Conservation (phyloP, 768 basidiomycete genomes). For the Psilocybe azurescens region DNA sequence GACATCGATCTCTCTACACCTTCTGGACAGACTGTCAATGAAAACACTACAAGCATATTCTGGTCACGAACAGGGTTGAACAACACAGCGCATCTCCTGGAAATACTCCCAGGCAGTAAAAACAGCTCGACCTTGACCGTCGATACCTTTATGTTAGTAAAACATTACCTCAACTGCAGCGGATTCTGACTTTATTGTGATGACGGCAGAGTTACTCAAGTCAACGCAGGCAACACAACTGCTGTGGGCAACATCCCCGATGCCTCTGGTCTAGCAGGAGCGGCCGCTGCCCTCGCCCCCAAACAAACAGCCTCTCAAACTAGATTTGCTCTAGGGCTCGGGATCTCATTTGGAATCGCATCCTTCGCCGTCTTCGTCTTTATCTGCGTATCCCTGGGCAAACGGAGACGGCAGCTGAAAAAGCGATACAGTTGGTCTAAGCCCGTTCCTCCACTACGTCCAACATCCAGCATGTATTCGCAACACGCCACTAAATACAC, state of each 20-base stretch:
- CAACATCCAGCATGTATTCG: constrained; percentile 1
- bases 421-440: constrained; percentile 12
- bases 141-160: constrained; percentile 27
- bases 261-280: neutral
- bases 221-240: constrained; percentile 2
- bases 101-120: constrained; percentile 21
- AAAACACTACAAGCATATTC: constrained; percentile 18
- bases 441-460: constrained; percentile 6
- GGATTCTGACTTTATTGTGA: neutral
- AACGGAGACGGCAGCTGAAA: constrained; percentile 10
- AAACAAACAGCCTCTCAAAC: constrained; percentile 7
- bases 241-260: neutral
- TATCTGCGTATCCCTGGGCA: constrained; percentile 13
- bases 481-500: neutral
- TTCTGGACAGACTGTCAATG: constrained; percentile 8
- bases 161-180: neutral
- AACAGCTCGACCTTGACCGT: constrained; percentile 22
- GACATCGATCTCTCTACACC: constrained; percentile 19
- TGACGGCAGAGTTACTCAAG: constrained; percentile 13
- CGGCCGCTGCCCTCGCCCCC: constrained; percentile 1
- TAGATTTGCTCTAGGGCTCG: constrained; percentile 17
- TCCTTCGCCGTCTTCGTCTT: constrained; percentile 19
- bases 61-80: constrained; percentile 21
- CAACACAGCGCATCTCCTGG: constrained; percentile 22
- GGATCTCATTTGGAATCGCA: constrained; percentile 17